These are phyloP conservation scores for Spongospora subterranea DNA, from an alignment of 208 protist genomes.

Conservation along the genomic window DNA sequence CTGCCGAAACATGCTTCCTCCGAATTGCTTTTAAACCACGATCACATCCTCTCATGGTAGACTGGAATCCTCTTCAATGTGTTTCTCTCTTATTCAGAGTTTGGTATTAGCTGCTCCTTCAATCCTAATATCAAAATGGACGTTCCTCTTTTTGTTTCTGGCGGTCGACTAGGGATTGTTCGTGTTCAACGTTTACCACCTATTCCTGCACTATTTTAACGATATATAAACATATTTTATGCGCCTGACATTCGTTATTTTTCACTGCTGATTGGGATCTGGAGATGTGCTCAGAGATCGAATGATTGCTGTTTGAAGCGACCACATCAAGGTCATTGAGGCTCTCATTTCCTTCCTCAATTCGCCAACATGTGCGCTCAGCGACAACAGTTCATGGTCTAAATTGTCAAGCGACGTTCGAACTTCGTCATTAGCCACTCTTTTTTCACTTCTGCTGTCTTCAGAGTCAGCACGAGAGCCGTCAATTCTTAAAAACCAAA, in stretches of 20 bases:
- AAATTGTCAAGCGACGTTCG: neutral
- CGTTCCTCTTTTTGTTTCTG: neutral
- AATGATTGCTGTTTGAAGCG: neutral
- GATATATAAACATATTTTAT: no score
- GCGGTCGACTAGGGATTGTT: conserved; percentile 13
- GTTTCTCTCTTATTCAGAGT: neutral
- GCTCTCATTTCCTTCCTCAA: neutral
- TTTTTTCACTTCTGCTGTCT: neutral
- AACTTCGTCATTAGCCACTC: neutral
- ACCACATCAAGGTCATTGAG: neutral
- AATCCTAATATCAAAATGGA: neutral
- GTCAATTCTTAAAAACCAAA: no score
- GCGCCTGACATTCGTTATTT: no score
- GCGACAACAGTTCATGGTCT: neutral
- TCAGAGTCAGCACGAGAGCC: no score
- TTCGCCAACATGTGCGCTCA: neutral
- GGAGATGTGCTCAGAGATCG: neutral
- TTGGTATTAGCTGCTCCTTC: neutral
- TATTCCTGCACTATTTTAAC: neutral
- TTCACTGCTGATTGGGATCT: no score
- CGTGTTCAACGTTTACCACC: neutral
- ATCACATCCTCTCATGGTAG: neutral
- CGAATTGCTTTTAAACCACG: neutral
- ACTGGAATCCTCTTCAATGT: neutral
- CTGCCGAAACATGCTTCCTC: neutral